Evolutionary conservation across 345 rosid species (phyloP).

Genomic region (Abelmoschus esculentus): DNA sequence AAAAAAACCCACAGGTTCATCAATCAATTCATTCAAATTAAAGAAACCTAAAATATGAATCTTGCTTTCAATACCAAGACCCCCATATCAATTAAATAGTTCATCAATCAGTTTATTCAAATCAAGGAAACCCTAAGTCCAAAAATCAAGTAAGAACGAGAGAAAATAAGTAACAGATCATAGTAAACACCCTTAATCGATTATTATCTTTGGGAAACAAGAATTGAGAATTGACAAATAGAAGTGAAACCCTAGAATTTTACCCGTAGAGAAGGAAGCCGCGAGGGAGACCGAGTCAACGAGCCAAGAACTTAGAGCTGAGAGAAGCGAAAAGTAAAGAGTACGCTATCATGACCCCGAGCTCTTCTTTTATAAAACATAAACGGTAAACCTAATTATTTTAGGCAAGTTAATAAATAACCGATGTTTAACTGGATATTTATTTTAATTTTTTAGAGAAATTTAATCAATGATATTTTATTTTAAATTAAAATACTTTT

Average conservation of each 20-base stretch:
- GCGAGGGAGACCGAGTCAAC: background rate
- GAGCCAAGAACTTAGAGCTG: background rate
- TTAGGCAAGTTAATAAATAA: too few species aligned
- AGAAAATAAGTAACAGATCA: background rate
- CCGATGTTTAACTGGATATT: too few species aligned
- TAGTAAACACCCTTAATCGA: background rate
- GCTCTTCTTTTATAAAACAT: too few species aligned
- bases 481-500: too few species aligned
- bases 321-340: constrained; percentile 1
- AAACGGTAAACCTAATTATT: too few species aligned
- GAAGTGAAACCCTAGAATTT: background rate
- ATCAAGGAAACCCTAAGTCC: background rate
- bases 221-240: background rate
- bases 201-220: background rate
- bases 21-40: too few species aligned
- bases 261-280: background rate
- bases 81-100: background rate
- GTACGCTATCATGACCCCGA: constrained; percentile 12
- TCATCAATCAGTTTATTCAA: background rate
- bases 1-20: too few species aligned
- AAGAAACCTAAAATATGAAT: too few species aligned
- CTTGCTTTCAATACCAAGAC: background rate
- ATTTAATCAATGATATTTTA: too few species aligned
- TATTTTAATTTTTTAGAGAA: too few species aligned
- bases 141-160: background rate